Conservation (phyloP, 306 rosid genomes). For the Inga oerstediana region DNA sequence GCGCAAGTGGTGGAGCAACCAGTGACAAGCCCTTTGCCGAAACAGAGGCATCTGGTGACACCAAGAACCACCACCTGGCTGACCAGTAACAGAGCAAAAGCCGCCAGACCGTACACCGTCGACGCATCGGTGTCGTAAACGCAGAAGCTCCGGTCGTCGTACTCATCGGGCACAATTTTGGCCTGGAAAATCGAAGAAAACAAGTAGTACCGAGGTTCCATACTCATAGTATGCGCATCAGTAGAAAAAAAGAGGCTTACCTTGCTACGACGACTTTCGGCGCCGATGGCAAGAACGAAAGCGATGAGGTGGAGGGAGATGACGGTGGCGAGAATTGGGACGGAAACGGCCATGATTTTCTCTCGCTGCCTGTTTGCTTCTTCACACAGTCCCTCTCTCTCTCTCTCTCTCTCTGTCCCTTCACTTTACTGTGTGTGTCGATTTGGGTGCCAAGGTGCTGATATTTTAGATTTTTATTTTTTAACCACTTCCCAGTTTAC, state of each 20-base stretch:
- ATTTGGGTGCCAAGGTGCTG: background rate
- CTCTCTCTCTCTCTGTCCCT: background rate
- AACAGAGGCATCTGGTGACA: conserved; percentile 90
- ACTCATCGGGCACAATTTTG: conserved; percentile 61
- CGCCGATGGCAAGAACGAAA: conserved; percentile 84
- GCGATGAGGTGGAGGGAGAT: conserved; percentile 83
- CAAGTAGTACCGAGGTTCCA: background rate
- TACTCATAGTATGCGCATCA: background rate
- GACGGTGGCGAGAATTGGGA: conserved; percentile 55
- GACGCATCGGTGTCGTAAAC: conserved; percentile 83
- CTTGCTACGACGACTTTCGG: conserved; percentile 85
- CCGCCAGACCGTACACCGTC: conserved; percentile 83
- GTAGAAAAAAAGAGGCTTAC: conserved; percentile 29
- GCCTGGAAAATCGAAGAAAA: conserved; percentile 51
- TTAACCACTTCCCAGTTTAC: background rate
- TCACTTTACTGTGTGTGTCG: background rate
- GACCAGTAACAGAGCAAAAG: conserved; percentile 61
- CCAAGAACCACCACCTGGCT: conserved; percentile 69
- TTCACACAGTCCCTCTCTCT: background rate
- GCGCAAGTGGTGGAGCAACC: conserved; percentile 69
- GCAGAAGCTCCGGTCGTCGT: conserved; percentile 73
- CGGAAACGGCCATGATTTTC: conserved; percentile 66
- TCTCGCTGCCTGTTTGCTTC: background rate
- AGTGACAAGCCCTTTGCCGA: conserved; percentile 79
- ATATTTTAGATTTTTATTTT: background rate